Conservation (phyloP, 495 filamentous ascomycete species). For the Daldinia grandis region DNA sequence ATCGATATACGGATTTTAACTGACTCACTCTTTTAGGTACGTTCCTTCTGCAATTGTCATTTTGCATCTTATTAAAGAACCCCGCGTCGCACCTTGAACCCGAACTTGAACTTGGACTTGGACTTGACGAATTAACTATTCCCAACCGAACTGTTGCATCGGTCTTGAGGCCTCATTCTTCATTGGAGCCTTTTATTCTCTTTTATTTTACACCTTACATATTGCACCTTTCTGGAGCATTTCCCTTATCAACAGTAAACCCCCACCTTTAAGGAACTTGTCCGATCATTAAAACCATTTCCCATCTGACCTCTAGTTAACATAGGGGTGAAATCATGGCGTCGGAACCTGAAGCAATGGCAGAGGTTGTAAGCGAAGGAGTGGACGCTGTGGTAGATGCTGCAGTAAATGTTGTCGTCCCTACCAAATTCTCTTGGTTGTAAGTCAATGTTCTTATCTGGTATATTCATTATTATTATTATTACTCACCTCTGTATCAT, state of each 20-base stretch:
- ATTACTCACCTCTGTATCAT: background rate
- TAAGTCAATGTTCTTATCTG: conserved; percentile 23
- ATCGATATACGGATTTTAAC: background rate
- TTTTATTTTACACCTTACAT: background rate
- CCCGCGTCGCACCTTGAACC: background rate
- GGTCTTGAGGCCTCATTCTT: background rate
- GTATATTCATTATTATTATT: conserved; percentile 7
- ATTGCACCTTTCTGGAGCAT: background rate
- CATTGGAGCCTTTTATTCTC: background rate
- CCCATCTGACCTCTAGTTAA: conserved; percentile 8
- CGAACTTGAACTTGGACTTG: background rate
- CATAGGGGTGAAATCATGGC: conserved; percentile 18
- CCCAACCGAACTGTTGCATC: background rate
- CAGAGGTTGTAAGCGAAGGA: background rate
- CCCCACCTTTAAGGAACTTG: background rate
- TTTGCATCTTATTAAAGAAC: conserved; percentile 3
- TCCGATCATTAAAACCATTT: background rate
- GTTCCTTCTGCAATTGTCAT: background rate
- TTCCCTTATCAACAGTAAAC: background rate
- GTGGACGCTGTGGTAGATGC: background rate
- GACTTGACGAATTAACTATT: background rate
- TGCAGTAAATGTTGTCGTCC: background rate
- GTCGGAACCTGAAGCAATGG: conserved; percentile 9
- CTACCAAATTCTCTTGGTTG: conserved; percentile 42
- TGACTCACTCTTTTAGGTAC: conserved; percentile 4